These are phyloP conservation scores for Fistulifera solaris DNA, from an alignment of 108 stramenopile genomes.

Conservation along the genomic window DNA sequence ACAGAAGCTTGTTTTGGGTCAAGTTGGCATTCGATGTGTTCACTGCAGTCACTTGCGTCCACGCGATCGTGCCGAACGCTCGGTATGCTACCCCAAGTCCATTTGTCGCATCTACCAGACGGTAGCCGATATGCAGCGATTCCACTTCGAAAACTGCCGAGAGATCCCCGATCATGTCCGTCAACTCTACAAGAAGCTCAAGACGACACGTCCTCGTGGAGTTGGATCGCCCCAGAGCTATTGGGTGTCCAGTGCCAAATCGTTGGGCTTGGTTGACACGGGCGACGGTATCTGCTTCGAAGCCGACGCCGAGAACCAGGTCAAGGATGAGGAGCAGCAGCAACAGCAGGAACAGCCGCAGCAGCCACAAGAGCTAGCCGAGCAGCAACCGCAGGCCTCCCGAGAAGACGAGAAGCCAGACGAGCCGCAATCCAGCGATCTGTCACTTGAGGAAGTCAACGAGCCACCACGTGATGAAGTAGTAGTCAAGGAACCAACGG, in stretches of 20 bases:
- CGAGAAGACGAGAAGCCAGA: too few relatives aligned
- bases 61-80: constrained; percentile 77
- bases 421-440: too few relatives aligned
- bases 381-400: too few relatives aligned
- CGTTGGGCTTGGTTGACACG: constrained; percentile 71
- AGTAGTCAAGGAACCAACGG: too few relatives aligned
- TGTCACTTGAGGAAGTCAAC: too few relatives aligned
- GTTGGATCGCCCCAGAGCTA: constrained; percentile 77
- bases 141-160: constrained; percentile 79
- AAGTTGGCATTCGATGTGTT: constrained; percentile 79
- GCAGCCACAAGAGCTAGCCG: too few relatives aligned
- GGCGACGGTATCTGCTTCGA: constrained; percentile 60
- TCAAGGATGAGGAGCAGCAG: too few relatives aligned
- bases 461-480: too few relatives aligned
- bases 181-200: constrained; percentile 60
- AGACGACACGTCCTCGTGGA: constrained; percentile 83
- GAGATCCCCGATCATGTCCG: constrained; percentile 63
- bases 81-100: constrained; percentile 68
- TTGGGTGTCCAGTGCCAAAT: constrained; percentile 76
- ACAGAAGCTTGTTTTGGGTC: constrained; percentile 66
- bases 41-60: constrained; percentile 72
- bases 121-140: constrained; percentile 81
- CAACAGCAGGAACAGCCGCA: too few relatives aligned
- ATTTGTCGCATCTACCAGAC: constrained; percentile 73
- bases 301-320: constrained; percentile 9